These are phyloP conservation scores for Rubia yunnanensis DNA, from an alignment of 257 asterid species.

Conservation along the genomic window DNA sequence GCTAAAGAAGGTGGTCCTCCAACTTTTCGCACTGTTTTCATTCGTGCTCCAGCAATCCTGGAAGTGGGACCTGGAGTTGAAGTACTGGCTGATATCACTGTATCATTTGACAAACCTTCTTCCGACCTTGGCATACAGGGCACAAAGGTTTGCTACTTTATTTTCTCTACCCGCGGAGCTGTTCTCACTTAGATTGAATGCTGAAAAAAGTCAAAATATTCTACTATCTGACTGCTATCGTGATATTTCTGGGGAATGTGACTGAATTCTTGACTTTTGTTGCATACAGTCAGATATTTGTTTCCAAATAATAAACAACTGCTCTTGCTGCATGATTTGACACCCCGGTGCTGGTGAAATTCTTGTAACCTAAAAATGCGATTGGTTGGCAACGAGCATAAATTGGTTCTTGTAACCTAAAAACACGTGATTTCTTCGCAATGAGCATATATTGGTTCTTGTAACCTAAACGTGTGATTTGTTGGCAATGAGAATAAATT, in stretches of 20 bases:
- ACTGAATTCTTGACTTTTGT: background rate
- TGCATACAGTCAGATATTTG: background rate
- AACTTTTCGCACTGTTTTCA: conserved; percentile 71
- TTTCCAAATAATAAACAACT: background rate
- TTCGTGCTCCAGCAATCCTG: conserved; percentile 86
- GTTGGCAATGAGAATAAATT: background rate
- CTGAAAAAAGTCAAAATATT: background rate
- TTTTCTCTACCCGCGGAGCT: background rate
- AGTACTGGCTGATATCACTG: conserved; percentile 65
- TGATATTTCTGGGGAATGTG: background rate
- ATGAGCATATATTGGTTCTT: no score
- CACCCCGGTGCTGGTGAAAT: background rate
- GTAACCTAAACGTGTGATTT: background rate
- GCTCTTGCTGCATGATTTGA: background rate
- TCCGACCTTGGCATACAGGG: conserved; percentile 24
- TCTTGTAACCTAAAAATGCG: background rate
- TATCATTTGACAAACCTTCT: conserved; percentile 33
- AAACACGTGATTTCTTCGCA: background rate
- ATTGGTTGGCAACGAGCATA: background rate
- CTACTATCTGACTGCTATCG: background rate
- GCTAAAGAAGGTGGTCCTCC: conserved; percentile 93
- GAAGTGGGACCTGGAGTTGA: conserved; percentile 88
- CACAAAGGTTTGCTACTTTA: conserved; percentile 33
- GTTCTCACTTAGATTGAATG: background rate
- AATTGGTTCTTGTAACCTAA: background rate